Base-by-base conservation (phyloP, 305 asterid species). In the Solanum hybrid region DNA sequence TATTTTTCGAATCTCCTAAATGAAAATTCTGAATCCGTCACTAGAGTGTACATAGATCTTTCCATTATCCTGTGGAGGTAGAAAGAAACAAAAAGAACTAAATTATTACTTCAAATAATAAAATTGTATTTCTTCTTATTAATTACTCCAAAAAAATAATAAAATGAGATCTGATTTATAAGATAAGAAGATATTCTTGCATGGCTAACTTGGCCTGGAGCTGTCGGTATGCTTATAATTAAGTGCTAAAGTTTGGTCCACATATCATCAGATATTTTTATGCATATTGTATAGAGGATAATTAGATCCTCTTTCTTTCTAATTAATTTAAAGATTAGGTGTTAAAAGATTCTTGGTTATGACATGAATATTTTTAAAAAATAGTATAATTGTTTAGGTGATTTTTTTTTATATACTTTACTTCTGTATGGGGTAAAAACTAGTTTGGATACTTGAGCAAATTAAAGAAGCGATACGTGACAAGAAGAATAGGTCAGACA, bases 161-260 rank as follows among this genome's bases (percentile, higher is more conserved):
- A 78, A 35, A 22, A 22, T 5, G 26, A 79, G 26, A 79, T 11
- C 9, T 26, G 8, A 5, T 35, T 69, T 91, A 79, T 91, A 91
- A 92, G 92, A 92, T 57, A 18, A 18, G 69, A 57, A 57, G 24
- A 57, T 57, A 57, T 57, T 57, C 71, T 20, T 57, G 87, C 74
- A 87, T 81, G 90, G 76, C 90, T 90, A 92, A 89, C 93, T 94
- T 94, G 95, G 95, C 95, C 83, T 89, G 92, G 90, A 92, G 95
- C 95, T 94, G 95, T 94, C 95, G 95, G 92, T 81, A 91, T 91
- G 29, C 5, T 75, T 92, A 76, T 29, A 89, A 91, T 57, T 67
- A 92, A 83, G 28, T 1, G 8, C 16, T 18, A 57, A 73, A 6
- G 18, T 37, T 84, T 28, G 4, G 87, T 83, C 87, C 87, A 29